Evolutionary conservation across 1,284 basidiomycete species (phyloP).

Genomic region (Sanguinoderma infundibulare): DNA sequence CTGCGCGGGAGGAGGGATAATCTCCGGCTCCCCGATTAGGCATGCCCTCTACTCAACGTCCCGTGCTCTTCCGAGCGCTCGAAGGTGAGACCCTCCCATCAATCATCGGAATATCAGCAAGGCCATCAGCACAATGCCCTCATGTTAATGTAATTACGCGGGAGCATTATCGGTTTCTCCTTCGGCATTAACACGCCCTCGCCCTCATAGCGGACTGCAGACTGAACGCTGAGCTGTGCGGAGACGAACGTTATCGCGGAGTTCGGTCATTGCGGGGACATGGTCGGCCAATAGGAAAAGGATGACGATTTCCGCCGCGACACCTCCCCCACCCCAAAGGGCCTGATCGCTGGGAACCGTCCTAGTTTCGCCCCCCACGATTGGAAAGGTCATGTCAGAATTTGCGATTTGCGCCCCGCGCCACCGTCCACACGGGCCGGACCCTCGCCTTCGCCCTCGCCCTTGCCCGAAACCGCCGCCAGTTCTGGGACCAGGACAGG

Average conservation of each 20-base stretch:
- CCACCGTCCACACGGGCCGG: neutral
- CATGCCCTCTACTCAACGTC: slow-evolving; percentile 16
- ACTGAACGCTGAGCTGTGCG: too few relatives aligned
- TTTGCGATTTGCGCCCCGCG: neutral
- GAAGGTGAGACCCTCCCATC: slow-evolving; percentile 10
- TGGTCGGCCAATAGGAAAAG: neutral
- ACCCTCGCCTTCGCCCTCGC: too few relatives aligned
- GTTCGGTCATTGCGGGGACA: neutral
- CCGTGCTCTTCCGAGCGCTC: slow-evolving; percentile 12
- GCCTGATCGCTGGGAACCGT: neutral
- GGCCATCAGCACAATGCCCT: neutral
- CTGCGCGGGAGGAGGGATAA: slow-evolving; percentile 7
- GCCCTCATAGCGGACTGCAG: neutral
- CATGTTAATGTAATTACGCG: neutral
- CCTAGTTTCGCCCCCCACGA: neutral
- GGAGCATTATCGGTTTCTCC: too few relatives aligned
- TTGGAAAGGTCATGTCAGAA: too few relatives aligned
- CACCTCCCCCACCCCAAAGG: neutral
- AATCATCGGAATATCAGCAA: slow-evolving; percentile 16
- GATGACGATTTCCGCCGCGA: neutral
- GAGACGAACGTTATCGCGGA: neutral
- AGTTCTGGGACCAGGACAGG: neutral
- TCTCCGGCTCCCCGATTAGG: slow-evolving; percentile 17
- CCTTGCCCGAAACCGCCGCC: too few relatives aligned
- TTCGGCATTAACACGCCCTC: too few relatives aligned